Base-by-base conservation (phyloP, 805 yeast species). In the Priceomyces castillae region DNA sequence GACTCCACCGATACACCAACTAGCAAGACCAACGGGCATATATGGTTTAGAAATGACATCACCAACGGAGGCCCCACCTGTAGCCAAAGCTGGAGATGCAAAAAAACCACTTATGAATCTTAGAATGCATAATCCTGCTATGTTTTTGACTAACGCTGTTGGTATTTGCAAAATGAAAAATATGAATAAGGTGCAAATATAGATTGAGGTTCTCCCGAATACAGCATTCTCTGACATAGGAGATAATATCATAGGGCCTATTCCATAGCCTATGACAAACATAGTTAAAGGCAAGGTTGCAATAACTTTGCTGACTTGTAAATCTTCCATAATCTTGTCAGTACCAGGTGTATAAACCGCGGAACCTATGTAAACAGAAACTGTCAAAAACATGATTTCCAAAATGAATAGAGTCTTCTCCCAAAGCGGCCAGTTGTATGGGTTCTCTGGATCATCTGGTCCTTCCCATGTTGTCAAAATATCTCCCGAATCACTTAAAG, bases 201-300 rank as follows among this genome's bases (percentile, higher is more conserved):
- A 79, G 26, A 76, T 67, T 20, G 64, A 57, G 44, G 72, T 74
- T 43, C 83, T 67, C 16, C 83, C 83, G 31, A 76, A 52, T 3
- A 59, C 55, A 1, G 78, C 74, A 30, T 74, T 64, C 51, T 80
- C 84, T 10, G 81, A 71, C 39, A 79, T 46, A 3, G 84, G 84
- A 0, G 82, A 74, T 41, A 77, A 72, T 2, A 78, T 43, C 64
- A 78, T 64, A 1, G 83, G 82, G 1, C 83, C 83, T 11, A 77
- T 41, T 37, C 80, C 83, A 49, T 78, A 78, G 11, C 82, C 84
- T 22, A 77, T 50, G 6, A 79, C 78, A 47, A 73, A 80, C 33
- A 77, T 44, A 1, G 81, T 64, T 51, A 80, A 61, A 3, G 79
- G 77, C 30, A 80, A 57, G 1, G 70, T 59, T 0, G 78, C 76